Conservation (phyloP, 176 grass and related monocot species). For the Avena sativa region DNA sequence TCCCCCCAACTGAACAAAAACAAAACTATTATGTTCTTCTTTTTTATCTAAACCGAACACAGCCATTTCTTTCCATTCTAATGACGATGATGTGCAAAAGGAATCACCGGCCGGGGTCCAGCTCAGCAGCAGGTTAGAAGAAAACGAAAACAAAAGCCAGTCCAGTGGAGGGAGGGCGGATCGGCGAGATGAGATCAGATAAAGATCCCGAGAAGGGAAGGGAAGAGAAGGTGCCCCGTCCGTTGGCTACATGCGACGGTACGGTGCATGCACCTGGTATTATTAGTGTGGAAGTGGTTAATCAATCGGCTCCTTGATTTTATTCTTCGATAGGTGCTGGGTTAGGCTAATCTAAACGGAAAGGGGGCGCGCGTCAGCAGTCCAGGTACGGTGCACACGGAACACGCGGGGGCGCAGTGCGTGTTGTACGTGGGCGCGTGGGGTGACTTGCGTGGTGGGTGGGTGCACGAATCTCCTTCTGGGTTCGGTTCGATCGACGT, state of each 20-base stretch:
- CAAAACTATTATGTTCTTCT: no score
- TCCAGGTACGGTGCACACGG: slow-evolving; percentile 39
- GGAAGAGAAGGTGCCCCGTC: neutral
- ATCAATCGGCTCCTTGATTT: no score
- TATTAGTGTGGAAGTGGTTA: neutral
- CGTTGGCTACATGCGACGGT: neutral
- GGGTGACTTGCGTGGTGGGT: neutral
- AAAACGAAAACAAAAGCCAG: neutral
- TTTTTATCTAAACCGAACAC: no score
- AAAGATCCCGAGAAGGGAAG: slow-evolving; percentile 2
- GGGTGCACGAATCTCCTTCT: slow-evolving; percentile 28
- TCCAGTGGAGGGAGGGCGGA: neutral
- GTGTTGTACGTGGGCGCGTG: neutral
- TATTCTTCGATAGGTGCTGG: neutral
- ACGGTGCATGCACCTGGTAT: slow-evolving; percentile 7
- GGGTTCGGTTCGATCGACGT: neutral
- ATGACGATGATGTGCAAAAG: neutral
- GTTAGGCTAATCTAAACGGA: slow-evolving; percentile 10
- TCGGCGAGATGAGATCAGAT: neutral
- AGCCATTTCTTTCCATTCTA: no score
- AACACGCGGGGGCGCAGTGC: neutral
- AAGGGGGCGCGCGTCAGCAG: neutral
- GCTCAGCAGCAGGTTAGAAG: neutral
- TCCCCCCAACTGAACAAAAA: no score
- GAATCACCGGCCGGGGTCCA: neutral